phyloP scores from a whole-genome alignment of 2,329 filamentous ascomycete species.

The Trichothecium roseum region DNA sequence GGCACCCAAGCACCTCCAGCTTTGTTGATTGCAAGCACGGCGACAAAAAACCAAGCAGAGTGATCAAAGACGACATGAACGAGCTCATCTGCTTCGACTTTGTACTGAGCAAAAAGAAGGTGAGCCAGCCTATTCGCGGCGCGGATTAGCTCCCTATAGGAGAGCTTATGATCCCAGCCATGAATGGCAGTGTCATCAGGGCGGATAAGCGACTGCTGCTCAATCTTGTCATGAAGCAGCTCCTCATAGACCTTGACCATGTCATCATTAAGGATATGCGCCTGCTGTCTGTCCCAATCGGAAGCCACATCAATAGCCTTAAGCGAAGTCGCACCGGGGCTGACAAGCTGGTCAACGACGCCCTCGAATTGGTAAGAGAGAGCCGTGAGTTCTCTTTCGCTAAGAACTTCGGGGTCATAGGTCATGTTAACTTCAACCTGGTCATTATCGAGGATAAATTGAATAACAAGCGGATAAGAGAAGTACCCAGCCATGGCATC shows the following conservation, averaged over 20 bases:
- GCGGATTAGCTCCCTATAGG: slow-evolving; percentile 4
- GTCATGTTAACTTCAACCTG: slow-evolving; percentile 3
- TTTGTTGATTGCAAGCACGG: slow-evolving; percentile 6
- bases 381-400: neutral
- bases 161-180: neutral
- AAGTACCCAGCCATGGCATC: slow-evolving; percentile 4
- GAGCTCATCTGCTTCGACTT: slow-evolving; percentile 12
- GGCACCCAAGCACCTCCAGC: slow-evolving; percentile 8
- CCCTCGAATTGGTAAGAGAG: slow-evolving; percentile 2
- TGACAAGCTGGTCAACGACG: slow-evolving; percentile 1
- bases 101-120: slow-evolving; percentile 1
- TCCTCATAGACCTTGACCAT: too few relatives aligned
- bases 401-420: slow-evolving; percentile 2
- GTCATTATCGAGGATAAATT: slow-evolving; percentile 1
- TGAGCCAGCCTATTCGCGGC: neutral
- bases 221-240: neutral
- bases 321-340: too few relatives aligned
- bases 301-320: too few relatives aligned
- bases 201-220: neutral
- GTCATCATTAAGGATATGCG: too few relatives aligned
- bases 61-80: slow-evolving; percentile 1
- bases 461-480: slow-evolving; percentile 1
- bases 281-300: too few relatives aligned
- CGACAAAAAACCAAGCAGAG: neutral
- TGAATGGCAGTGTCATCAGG: neutral